Conservation (phyloP, 164 flowering plant genomes). For the Chimonanthus salicifolius region DNA sequence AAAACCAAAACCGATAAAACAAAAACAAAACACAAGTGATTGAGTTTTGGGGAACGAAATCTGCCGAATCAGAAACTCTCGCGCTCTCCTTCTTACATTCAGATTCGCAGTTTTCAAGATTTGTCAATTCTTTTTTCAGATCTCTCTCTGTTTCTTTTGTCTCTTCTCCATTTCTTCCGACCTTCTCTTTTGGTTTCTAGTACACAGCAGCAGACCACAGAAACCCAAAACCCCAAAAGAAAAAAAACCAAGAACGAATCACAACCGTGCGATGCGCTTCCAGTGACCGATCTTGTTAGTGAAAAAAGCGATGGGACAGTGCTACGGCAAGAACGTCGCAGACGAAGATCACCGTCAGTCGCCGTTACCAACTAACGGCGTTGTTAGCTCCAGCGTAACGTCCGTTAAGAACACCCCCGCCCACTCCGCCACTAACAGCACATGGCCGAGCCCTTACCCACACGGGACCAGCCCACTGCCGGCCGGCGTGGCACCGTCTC, state of each 20-base stretch:
- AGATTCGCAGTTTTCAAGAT: not conserved
- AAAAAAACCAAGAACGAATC: not conserved
- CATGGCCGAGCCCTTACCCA: constrained; percentile 67
- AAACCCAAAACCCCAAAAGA: too few species aligned
- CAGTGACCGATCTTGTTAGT: not conserved
- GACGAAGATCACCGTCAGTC: constrained; percentile 11
- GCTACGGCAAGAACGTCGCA: constrained; percentile 60
- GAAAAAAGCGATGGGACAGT: constrained; percentile 58
- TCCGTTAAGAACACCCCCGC: constrained; percentile 33
- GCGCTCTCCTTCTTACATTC: not conserved
- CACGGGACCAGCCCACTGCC: constrained; percentile 52
- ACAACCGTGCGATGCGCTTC: not conserved
- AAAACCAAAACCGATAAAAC: not conserved
- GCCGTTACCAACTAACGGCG: constrained; percentile 28
- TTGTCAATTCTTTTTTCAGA: not conserved
- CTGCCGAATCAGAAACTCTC: not conserved
- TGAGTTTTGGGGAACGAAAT: not conserved
- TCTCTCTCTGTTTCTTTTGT: not conserved
- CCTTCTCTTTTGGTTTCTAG: not conserved
- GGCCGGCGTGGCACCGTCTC: constrained; percentile 67
- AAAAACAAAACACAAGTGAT: not conserved
- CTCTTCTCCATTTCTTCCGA: not conserved
- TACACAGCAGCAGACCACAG: not conserved
- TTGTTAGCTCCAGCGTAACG: constrained; percentile 8
- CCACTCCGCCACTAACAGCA: constrained; percentile 43